Percentiles rank a stretch among this genome's conserved stretches.
Conservation (phyloP, 306 rosid genomes). For the Cucurbita argyrosperma region DNA sequence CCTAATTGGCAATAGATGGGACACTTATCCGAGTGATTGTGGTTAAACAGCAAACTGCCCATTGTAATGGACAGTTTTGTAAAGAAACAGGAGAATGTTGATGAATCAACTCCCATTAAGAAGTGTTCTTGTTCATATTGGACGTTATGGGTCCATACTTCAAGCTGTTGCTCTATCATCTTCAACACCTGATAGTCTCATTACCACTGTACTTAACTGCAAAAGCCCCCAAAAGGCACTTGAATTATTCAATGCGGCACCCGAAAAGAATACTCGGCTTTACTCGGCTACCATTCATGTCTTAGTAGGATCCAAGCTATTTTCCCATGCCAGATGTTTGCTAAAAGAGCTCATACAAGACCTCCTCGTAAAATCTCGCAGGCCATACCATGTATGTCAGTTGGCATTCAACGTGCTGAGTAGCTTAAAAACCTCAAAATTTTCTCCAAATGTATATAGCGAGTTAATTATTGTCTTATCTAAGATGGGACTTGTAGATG, state of each 20-base stretch:
- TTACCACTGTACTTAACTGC: conserved; percentile 18
- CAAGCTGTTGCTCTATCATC: neutral
- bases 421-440: conserved; percentile 12
- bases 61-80: neutral
- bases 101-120: neutral
- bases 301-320: conserved; percentile 22
- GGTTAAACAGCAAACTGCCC: neutral
- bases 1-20: neutral
- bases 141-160: neutral
- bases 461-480: conserved; percentile 25
- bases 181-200: conserved; percentile 1
- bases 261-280: conserved; percentile 13
- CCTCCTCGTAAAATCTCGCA: conserved; percentile 21
- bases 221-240: conserved; percentile 22
- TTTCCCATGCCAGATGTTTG: conserved; percentile 27
- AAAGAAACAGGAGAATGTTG: neutral
- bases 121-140: neutral
- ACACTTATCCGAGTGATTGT: neutral
- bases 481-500: conserved; percentile 35
- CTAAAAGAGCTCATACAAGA: conserved; percentile 28
- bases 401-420: conserved; percentile 28
- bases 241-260: conserved; percentile 14
- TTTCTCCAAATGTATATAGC: conserved; percentile 25
- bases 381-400: conserved; percentile 16
- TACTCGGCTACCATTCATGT: conserved; percentile 27